These are phyloP conservation scores for Tilletia caries DNA, from an alignment of 1,284 basidiomycete genomes.

Conservation along the genomic window DNA sequence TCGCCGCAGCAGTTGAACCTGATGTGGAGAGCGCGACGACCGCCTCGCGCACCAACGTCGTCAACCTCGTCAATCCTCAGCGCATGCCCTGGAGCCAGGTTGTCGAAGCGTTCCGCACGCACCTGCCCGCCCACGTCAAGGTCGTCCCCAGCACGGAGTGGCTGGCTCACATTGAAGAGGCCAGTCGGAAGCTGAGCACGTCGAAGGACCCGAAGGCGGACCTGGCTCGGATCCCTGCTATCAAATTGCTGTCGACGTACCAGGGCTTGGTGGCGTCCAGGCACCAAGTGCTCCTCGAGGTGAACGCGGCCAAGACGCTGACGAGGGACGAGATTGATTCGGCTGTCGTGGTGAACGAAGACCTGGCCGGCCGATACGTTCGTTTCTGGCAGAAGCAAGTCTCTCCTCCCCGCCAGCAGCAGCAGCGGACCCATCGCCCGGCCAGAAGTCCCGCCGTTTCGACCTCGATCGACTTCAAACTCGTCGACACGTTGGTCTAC, in stretches of 20 bases:
- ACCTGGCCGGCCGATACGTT: background rate
- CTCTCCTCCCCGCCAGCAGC: too few species aligned
- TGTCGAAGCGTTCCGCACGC: background rate
- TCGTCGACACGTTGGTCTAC: too few species aligned
- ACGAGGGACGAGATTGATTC: background rate
- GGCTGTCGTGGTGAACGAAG: background rate
- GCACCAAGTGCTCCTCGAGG: background rate
- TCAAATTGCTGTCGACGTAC: background rate
- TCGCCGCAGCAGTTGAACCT: background rate
- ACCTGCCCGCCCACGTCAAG: background rate
- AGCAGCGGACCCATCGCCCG: too few species aligned
- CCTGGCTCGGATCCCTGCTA: background rate
- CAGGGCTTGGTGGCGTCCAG: background rate
- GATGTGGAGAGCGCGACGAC: background rate
- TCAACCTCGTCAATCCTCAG: background rate
- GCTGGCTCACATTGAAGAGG: background rate
- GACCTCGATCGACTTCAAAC: too few species aligned
- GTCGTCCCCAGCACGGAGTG: background rate
- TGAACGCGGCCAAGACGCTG: background rate
- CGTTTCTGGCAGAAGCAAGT: conserved; percentile 2
- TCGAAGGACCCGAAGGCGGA: background rate
- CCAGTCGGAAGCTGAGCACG: background rate
- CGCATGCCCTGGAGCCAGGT: background rate
- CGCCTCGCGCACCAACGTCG: background rate
- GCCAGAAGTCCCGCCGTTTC: too few species aligned